Evolutionary conservation across 1,139 yeast genomes (phyloP).

Genomic region (Insectozyma bohioensis): DNA sequence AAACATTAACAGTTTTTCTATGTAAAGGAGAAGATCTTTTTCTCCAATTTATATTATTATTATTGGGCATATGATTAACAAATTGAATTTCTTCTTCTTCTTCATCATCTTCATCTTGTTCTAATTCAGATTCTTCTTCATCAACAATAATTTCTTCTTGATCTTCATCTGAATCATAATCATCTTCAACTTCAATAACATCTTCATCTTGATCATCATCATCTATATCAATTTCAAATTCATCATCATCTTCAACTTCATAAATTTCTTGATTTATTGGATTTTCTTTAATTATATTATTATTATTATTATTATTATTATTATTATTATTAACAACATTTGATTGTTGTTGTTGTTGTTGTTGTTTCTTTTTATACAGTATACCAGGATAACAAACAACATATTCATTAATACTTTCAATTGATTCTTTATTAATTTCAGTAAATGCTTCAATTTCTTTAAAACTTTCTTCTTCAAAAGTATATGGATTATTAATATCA

Average conservation of each 20-base stretch:
- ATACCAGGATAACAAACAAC: constrained; percentile 34
- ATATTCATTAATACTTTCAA: constrained; percentile 21
- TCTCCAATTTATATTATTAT: too few species aligned
- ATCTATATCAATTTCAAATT: constrained; percentile 10
- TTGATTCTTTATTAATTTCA: constrained; percentile 22
- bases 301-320: too few species aligned
- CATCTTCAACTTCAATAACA: constrained; percentile 13
- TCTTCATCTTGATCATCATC: constrained; percentile 16
- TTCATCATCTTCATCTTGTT: constrained; percentile 9
- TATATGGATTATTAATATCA: constrained; percentile 61
- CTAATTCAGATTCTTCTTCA: constrained; percentile 2
- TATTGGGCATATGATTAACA: too few species aligned
- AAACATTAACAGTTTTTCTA: constrained; percentile 13
- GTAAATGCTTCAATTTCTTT: constrained; percentile 41
- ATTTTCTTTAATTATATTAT: too few species aligned
- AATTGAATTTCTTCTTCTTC: constrained; percentile 9
- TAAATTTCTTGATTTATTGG: constrained; percentile 11
- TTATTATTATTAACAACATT: too few species aligned
- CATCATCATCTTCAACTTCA: constrained; percentile 10
- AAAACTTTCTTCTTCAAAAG: constrained; percentile 52
- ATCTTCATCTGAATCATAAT: constrained; percentile 12
- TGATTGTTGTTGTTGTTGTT: constrained; percentile 4
- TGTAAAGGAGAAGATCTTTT: constrained; percentile 7
- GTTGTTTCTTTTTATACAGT: constrained; percentile 4
- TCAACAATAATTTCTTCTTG: constrained; percentile 12